Evolutionary conservation across 495 filamentous ascomycete genomes (phyloP).

Genomic region (Tuber indicum): DNA sequence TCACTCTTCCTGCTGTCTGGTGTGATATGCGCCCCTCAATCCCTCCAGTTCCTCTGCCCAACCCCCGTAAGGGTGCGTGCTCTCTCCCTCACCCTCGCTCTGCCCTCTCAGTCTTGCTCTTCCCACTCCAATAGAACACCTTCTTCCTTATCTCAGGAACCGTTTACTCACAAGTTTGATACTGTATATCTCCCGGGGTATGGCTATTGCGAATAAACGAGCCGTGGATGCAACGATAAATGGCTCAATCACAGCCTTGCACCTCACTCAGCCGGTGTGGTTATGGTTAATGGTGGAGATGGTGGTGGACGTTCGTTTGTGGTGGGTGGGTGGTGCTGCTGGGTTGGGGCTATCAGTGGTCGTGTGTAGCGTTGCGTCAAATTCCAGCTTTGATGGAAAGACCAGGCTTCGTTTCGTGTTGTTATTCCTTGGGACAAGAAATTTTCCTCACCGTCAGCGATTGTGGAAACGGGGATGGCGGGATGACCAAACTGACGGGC

Average conservation of each 20-base stretch:
- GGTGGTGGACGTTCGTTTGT: constrained; percentile 14
- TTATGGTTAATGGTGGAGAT: constrained; percentile 10
- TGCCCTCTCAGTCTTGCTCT: background rate
- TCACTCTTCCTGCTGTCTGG: background rate
- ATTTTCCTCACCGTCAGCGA: constrained; percentile 21
- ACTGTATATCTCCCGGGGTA: constrained; percentile 19
- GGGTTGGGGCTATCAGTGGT: background rate
- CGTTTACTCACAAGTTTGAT: constrained; percentile 17
- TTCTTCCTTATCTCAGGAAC: constrained; percentile 24
- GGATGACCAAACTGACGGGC: constrained; percentile 33
- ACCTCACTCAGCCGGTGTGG: constrained; percentile 28
- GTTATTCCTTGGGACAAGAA: constrained; percentile 5
- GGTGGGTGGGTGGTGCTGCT: constrained; percentile 8
- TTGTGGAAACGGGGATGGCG: constrained; percentile 31
- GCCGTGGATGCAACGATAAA: constrained; percentile 35
- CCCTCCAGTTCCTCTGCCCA: background rate
- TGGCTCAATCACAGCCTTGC: constrained; percentile 30
- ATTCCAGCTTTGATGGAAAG: background rate
- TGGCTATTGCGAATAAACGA: constrained; percentile 31
- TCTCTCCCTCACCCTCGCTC: background rate
- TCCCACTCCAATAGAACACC: background rate
- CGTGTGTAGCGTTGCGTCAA: background rate
- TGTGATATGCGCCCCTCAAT: background rate
- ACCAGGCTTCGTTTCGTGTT: constrained; percentile 1
- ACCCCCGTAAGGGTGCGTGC: background rate